Conservation (phyloP, 805 yeast genomes). For the Saccharomycopsis sp. region DNA sequence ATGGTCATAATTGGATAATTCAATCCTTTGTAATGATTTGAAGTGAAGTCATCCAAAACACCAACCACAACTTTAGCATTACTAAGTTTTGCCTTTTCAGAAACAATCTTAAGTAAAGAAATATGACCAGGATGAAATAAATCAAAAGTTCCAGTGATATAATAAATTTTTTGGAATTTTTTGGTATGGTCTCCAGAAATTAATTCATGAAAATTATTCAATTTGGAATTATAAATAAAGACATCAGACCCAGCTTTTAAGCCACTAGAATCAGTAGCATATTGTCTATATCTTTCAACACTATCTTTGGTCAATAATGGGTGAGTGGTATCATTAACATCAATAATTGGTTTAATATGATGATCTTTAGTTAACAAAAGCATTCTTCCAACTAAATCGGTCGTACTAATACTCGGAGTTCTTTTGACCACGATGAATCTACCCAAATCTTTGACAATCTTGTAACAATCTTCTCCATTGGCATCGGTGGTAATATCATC, state of each 20-base stretch:
- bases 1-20: constrained; percentile 80
- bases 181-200: constrained; percentile 19
- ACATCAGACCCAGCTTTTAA: constrained; percentile 48
- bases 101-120: constrained; percentile 47
- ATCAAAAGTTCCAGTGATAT: constrained; percentile 82
- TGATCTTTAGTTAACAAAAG: constrained; percentile 50
- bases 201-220: constrained; percentile 23
- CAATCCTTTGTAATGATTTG: constrained; percentile 45
- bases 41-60: constrained; percentile 47
- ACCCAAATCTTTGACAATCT: constrained; percentile 72
- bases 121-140: constrained; percentile 91
- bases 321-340: constrained; percentile 4
- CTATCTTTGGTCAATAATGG: constrained; percentile 27
- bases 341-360: constrained; percentile 33
- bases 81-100: constrained; percentile 27
- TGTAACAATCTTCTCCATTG: constrained; percentile 88
- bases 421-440: constrained; percentile 84
- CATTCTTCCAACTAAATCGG: constrained; percentile 89
- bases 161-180: constrained; percentile 20
- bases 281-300: constrained; percentile 34
- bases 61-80: constrained; percentile 55
- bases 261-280: constrained; percentile 60
- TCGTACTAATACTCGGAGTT: constrained; percentile 89
- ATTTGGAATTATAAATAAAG: constrained; percentile 28
- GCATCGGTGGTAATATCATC: constrained; percentile 98